Base-by-base conservation (phyloP, 176 grass and related monocot genomes). In the Zoysia pacifica region DNA sequence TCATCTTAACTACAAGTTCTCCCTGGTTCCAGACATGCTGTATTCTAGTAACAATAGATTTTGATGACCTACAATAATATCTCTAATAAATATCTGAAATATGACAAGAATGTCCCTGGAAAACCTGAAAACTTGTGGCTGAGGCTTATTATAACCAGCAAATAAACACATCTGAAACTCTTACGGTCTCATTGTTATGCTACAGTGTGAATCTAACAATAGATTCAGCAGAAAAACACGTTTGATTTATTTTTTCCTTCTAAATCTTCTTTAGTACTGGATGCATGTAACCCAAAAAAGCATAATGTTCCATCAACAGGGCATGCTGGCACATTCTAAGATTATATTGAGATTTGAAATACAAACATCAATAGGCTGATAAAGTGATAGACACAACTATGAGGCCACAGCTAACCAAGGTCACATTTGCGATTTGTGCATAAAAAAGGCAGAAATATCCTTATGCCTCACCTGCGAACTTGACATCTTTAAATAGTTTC, bases 401-500 rank as follows among this genome's bases (percentile, higher is more conserved):
- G 12, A 55, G 16, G 10, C n/a, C 35, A 84, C 63, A 40, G 13
- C 2, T 12, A 70, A n/a, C 5, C 2, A 20, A 82, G 28, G 19
- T 14, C 39, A 53, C 11, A 55, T 65, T 79, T 41, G 5, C 1
- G 4, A 55, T 65, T 79, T 41, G 5, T 2, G 4, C 2, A 15
- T 4, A 2, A 19, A 51, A 69, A 70, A 48, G 12, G 38, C 4
- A 48, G 14, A 75, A 64, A 62, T 10, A 40, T 48, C 36, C 36
- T 41, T 45, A 78, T 44, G 18, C 42, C 48, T 82, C 75, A 94
- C 96, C 92, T 98, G 92, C 56, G 96, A 98, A 83, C 96, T 93
- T 13, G 88, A 94, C 96, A 98, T 93, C 85, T 93, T 98, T 69
- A 98, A 73, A 69, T 91, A 98, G 58, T 81, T 91, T 70, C 85